Conservation (phyloP, 306 rosid species). For the Sesbania bispinosa region DNA sequence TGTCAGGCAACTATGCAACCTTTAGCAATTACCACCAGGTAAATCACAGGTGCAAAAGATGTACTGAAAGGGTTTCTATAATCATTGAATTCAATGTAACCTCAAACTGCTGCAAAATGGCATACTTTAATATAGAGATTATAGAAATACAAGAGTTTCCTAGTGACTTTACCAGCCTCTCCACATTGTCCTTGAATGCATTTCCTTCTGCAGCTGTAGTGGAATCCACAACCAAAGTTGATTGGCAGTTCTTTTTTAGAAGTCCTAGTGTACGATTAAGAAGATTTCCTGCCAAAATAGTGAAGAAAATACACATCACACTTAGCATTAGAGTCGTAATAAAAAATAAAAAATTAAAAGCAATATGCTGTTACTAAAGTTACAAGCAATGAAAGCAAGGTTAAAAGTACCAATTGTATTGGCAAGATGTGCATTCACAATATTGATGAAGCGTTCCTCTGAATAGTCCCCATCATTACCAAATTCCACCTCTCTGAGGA, state of each 20-base stretch:
- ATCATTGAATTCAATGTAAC: too few relatives aligned
- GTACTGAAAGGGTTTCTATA: not conserved
- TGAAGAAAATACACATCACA: constrained; percentile 9
- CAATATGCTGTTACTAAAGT: constrained; percentile 5
- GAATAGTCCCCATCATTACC: constrained; percentile 96
- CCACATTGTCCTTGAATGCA: constrained; percentile 63
- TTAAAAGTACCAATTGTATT: constrained; percentile 73
- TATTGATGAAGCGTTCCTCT: constrained; percentile 86
- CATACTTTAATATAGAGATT: not conserved
- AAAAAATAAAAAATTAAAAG: not conserved
- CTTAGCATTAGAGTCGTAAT: constrained; percentile 3
- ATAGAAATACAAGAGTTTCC: constrained; percentile 1
- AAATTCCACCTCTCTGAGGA: constrained; percentile 90
- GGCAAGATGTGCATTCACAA: constrained; percentile 97
- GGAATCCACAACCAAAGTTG: constrained; percentile 75
- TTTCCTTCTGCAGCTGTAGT: constrained; percentile 71
- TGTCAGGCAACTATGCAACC: not conserved
- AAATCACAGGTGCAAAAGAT: not conserved
- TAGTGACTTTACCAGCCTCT: constrained; percentile 53
- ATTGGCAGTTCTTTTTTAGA: constrained; percentile 83
- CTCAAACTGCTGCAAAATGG: too few relatives aligned
- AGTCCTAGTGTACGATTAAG: constrained; percentile 92
- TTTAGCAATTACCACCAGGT: too few relatives aligned
- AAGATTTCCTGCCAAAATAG: constrained; percentile 73
- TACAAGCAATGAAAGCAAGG: constrained; percentile 10